Base-by-base conservation (phyloP, 2,329 filamentous ascomycete genomes). In the Fusarium sp. region DNA sequence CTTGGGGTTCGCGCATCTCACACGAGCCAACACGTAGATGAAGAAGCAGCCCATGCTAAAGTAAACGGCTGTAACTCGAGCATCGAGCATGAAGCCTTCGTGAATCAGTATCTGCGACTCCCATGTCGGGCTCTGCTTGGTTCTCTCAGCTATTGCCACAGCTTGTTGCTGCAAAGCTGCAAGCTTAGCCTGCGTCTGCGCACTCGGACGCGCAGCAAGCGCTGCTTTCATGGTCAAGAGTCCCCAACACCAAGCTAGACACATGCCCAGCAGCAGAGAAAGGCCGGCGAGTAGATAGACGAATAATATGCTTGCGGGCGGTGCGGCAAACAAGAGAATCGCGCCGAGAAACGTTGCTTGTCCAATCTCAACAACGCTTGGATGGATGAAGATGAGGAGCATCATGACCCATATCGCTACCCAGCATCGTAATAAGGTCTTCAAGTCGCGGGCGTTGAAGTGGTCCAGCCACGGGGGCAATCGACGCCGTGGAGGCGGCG, bases 241-340 rank as follows among this genome's bases (percentile, higher is more conserved):
- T 5, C 84, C 84, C 84, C 84, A 86, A 7, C 77, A 82, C 83
- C 84, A 85, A 6, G 80, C 83, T 0, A 84, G 69, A 33, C 77
- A 81, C 71, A 85, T 83, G 19, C 84, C 84, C 3, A 84, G 14
- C 5, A 85, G 72, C 6, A 85, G 73, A 1, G 84, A 81, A 1
- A 83, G 36, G 0, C 78, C 73, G 11, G 75, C 81, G 7, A 86
- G 74, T 3, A 86, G 65, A 60, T 83, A 83, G 39, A 85, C 73
- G 36, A 83, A 81, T 2, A 85, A 69, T 15, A 85, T 84, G 5
- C 80, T 79, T 4, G 80, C 78, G 0, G 84, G 83, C 0, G 84
- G 84, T 1, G 81, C 77, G 24, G 85, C 83, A 31, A 82, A 81
- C 13, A 85, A 73, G 3, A 84, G 75, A 1, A 82, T 57, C 10